Evolutionary conservation across 2,329 filamentous ascomycete genomes (phyloP).

Genomic region (Penicillium thymicola): DNA sequence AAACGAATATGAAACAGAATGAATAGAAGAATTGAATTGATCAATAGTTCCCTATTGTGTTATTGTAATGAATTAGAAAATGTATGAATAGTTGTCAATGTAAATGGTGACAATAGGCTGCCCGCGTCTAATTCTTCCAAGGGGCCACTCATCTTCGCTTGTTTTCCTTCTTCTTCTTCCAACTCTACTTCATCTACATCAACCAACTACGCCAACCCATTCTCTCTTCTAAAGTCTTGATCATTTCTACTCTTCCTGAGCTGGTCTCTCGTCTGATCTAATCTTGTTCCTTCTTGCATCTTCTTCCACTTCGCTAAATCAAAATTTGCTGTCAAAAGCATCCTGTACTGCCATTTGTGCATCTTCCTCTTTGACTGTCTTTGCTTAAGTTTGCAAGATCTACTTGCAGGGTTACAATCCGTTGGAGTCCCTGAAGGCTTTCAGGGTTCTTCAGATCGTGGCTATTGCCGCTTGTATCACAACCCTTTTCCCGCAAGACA

Average conservation of each 20-base stretch:
- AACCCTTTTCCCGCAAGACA: background rate
- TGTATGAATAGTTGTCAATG: background rate
- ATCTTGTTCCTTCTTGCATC: background rate
- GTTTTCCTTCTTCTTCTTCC: slow-evolving; percentile 1
- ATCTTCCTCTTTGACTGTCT: background rate
- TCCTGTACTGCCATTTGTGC: background rate
- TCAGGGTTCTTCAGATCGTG: background rate
- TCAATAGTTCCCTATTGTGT: background rate
- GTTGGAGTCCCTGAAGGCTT: background rate
- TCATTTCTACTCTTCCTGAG: background rate
- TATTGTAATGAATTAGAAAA: background rate
- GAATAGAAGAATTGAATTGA: background rate
- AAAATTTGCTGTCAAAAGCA: background rate
- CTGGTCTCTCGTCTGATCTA: background rate
- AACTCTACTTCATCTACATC: background rate
- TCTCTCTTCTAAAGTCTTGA: background rate
- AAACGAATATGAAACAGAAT: background rate
- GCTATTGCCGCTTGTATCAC: background rate
- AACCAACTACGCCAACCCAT: background rate
- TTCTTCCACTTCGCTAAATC: background rate
- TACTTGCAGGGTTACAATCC: background rate
- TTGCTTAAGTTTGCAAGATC: background rate
- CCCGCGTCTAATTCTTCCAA: slow-evolving; percentile 12
- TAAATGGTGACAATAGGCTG: slow-evolving; percentile 8
- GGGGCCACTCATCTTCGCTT: slow-evolving; percentile 16